Evolutionary conservation across 2,329 filamentous ascomycete genomes (phyloP), one percentile per base, ranked within the genome.

Genomic region (Claviceps sp.): DNA sequence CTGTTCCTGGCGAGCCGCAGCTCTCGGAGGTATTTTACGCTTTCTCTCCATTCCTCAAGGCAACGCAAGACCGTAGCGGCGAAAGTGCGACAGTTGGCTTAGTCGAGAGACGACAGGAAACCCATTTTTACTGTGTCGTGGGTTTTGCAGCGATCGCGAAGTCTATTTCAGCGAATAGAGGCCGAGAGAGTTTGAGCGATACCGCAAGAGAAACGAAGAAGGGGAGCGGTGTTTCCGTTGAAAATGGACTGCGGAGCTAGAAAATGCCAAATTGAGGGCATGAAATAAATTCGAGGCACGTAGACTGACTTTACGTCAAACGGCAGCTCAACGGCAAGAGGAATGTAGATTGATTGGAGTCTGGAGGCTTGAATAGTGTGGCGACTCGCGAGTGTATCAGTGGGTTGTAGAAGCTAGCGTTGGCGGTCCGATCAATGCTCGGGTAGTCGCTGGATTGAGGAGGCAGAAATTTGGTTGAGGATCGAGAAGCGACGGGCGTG

Each of bases 21-120:
- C 77, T 62, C 81, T 75, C 43, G 81, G 73, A 22, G 81, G 80
- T 55, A 83, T 68, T 68, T 82, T 84, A 63, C 81, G 74, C 70
- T 84, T 84, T 64, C 71, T 76, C 69, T 84, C 81, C 80, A 84
- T 84, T 47, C 40, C 56, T 54, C 34, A 22, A 16, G 14, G 19
- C 17, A 39, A 38, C 19, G 41, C 41, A 47, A 38, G 22, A 17
- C n/a, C n/a, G 13, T 16, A 22, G 41, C 41, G 17, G 52, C 48
- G 34, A 41, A 39, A 17, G 24, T 47, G 17, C 19, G 50, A 52
- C 16, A 8, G 24, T 54, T 13, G 38, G 24, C 24, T 52, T 19
- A 54, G 44, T 50, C 54, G 55, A 49, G 48, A 46, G 51, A 50
- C 52, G 53, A 52, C n/a, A 51, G 50, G 43, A 48, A 48, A 57